A percentile compares a stretch with the other conserved stretches of the same genome.
Conservation (phyloP, 2,329 filamentous ascomycete genomes). For the Verticillium albo-atrum region DNA sequence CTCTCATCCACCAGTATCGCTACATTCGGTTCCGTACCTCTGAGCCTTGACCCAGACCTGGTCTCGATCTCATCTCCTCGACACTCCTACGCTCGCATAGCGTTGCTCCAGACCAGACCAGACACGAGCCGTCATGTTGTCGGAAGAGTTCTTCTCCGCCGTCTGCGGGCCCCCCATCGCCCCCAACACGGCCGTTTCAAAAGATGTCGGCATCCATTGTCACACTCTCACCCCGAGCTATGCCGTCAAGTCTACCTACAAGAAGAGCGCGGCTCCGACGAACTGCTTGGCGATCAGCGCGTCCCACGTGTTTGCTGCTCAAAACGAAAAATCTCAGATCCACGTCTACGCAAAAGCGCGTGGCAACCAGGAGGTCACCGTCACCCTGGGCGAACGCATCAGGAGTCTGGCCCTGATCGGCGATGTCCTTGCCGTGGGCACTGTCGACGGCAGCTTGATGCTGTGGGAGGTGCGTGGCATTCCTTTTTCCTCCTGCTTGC, state of each 20-base stretch:
- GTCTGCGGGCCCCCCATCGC: conserved; percentile 53
- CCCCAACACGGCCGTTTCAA: conserved; percentile 59
- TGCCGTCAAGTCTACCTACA: conserved; percentile 73
- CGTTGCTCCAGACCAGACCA: not conserved
- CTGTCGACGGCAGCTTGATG: conserved; percentile 78
- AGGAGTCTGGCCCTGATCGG: conserved; percentile 69
- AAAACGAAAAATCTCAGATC: conserved; percentile 85
- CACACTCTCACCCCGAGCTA: conserved; percentile 77
- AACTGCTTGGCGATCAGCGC: conserved; percentile 77
- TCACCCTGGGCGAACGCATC: conserved; percentile 85
- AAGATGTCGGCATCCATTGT: conserved; percentile 84
- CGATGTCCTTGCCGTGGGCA: conserved; percentile 74
- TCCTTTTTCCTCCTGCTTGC: conserved; percentile 13
- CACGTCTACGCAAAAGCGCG: conserved; percentile 85
- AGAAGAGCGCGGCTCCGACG: conserved; percentile 80
- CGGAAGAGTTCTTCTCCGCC: conserved; percentile 56
- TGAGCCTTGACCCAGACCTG: not conserved
- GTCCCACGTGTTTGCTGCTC: conserved; percentile 85
- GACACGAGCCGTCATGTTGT: conserved; percentile 41
- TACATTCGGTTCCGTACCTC: not conserved
- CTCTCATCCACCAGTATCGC: not conserved
- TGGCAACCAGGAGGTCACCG: conserved; percentile 81
- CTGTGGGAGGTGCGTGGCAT: conserved; percentile 75
- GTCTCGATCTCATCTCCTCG: not conserved
- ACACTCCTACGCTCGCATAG: not conserved